Evolutionary conservation across 1,139 yeast species (phyloP), one percentile per base, ranked within the genome.

Genomic region (Blastobotrys ciferrii): DNA sequence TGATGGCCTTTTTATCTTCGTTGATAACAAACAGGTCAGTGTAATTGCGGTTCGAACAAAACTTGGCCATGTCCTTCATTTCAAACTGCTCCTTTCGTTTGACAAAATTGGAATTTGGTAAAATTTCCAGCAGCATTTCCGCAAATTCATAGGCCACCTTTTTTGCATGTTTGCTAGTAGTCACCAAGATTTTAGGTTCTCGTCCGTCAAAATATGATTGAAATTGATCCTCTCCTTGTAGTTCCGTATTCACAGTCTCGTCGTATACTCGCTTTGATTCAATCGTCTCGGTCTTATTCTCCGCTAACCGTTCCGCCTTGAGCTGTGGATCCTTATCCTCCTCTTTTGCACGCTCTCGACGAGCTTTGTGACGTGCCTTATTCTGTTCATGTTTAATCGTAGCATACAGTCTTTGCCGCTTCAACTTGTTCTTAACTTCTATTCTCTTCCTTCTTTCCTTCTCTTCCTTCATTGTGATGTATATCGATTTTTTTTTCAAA

Each of bases 131-230:
- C 58, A 92, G 71, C 55, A 86, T 76, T 58, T 91, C 95, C 11
- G 96, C 92, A 72, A 92, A 89, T 64, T 86, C 91, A 65, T 88
- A 91, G 0, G 96, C 97, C 38, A 80, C 78, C 65, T 87, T 87
- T 61, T 82, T 82, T 20, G 98, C 97, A 58, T 81, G 76, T 41
- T 87, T 87, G 65, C 82, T 87, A 4, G 98, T 92, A 7, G 98
- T 94, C 52, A 92, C 72, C 49, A 92, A 74, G 41, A 92, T 85
- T 66, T 92, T 92, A 45, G 98, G 98, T 50, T 74, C 74, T 53
- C 74, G 74, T 31, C 79, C 75, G 45, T 77, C 77, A 63, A 87
- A 87, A 62, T 84, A 83, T 32, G 73, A 71, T 40, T 75, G 78
- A 67, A 87, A 86, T 58, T 70, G 95, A 63, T 89, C 96, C 51